phyloP scores from a whole-genome alignment of 371 early-diverging fungal genomes.

The Mortierella sp. region DNA sequence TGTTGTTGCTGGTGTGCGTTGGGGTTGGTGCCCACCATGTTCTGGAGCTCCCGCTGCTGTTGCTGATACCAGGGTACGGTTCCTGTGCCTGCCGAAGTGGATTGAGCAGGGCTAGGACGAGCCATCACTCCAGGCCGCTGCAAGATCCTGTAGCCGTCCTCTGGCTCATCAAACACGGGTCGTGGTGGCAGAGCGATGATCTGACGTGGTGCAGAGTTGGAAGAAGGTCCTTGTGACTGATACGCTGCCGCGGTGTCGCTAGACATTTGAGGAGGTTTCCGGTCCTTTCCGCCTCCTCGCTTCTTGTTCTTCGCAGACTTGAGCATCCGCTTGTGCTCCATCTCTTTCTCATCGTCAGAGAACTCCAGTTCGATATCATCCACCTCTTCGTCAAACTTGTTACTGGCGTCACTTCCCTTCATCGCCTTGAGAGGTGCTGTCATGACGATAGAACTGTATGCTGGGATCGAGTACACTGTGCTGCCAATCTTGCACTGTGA shows the following conservation, averaged over 20 bases:
- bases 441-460: slow-evolving; percentile 75
- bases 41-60: slow-evolving; percentile 54
- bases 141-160: slow-evolving; percentile 51
- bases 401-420: slow-evolving; percentile 95
- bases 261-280: slow-evolving; percentile 26
- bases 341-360: slow-evolving; percentile 91
- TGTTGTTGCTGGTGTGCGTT: slow-evolving; percentile 18
- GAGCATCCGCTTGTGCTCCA: slow-evolving; percentile 62
- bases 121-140: slow-evolving; percentile 40
- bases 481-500: slow-evolving; percentile 63
- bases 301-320: slow-evolving; percentile 57
- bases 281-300: slow-evolving; percentile 30
- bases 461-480: slow-evolving; percentile 74
- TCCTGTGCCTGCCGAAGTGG: slow-evolving; percentile 18
- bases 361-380: slow-evolving; percentile 85
- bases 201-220: slow-evolving; percentile 14
- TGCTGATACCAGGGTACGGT: slow-evolving; percentile 57
- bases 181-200: slow-evolving; percentile 43
- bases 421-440: slow-evolving; percentile 72
- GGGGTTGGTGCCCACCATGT: slow-evolving; percentile 43
- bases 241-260: slow-evolving; percentile 40
- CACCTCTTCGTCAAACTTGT: slow-evolving; percentile 93
- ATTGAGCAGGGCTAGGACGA: background rate
- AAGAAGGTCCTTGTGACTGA: slow-evolving; percentile 14
- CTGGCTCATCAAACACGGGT: slow-evolving; percentile 32